These are phyloP conservation scores for Blastocystis hominis DNA, from an alignment of 352 stramenopile genomes.

Conservation along the genomic window DNA sequence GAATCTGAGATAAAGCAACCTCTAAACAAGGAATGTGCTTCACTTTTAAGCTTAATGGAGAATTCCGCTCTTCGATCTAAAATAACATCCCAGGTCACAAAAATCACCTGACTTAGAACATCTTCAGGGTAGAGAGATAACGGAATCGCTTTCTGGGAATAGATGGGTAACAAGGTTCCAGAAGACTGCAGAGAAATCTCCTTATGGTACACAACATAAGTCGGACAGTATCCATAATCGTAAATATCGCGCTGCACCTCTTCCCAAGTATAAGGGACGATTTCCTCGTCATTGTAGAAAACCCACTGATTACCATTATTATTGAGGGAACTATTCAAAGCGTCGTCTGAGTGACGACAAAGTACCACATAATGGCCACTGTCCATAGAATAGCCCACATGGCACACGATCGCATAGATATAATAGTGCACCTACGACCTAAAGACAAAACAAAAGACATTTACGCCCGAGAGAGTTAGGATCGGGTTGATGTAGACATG, in stretches of 20 bases:
- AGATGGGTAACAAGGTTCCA: too few species aligned
- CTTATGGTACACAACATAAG: background rate
- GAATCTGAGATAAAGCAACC: background rate
- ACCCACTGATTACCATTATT: slow-evolving; percentile 19
- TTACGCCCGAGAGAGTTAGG: background rate
- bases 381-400: slow-evolving; percentile 32
- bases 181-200: too few species aligned
- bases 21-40: background rate
- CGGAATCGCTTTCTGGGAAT: too few species aligned
- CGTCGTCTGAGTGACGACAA: slow-evolving; percentile 30
- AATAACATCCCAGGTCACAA: background rate
- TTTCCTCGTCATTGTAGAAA: slow-evolving; percentile 25
- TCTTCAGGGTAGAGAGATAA: too few species aligned
- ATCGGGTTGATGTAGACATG: background rate
- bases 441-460: background rate
- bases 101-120: background rate
- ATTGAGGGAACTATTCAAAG: background rate
- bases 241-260: slow-evolving; percentile 2
- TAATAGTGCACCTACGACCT: background rate
- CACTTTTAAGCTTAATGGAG: background rate
- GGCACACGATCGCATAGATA: slow-evolving; percentile 14
- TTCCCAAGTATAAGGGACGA: background rate
- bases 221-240: slow-evolving; percentile 15
- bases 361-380: slow-evolving; percentile 41
- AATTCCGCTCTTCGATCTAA: background rate